Conservation (phyloP, 2,329 filamentous ascomycete species). For the Periconia sp. region DNA sequence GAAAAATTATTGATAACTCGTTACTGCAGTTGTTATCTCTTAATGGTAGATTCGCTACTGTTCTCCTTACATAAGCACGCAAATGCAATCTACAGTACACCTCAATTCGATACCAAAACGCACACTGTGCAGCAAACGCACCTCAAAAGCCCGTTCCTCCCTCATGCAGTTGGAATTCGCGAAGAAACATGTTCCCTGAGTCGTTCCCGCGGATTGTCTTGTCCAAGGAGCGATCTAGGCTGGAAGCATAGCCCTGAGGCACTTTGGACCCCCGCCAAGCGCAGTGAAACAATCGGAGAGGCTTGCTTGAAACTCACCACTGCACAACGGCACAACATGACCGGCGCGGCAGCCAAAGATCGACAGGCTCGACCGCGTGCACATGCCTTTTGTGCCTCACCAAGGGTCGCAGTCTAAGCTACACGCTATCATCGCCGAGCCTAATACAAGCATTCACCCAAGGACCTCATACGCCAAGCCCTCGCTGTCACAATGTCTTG, state of each 20-base stretch:
- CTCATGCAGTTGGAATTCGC: background rate
- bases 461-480: slow-evolving; percentile 14
- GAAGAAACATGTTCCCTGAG: background rate
- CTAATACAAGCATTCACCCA: slow-evolving; percentile 11
- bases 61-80: too few relatives aligned
- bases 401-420: slow-evolving; percentile 4
- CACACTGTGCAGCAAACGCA: background rate
- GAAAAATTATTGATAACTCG: too few relatives aligned
- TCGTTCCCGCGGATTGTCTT: background rate
- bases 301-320: slow-evolving; percentile 11
- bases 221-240: background rate
- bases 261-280: slow-evolving; percentile 11
- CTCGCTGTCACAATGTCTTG: slow-evolving; percentile 9
- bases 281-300: slow-evolving; percentile 8
- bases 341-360: slow-evolving; percentile 5
- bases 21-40: too few relatives aligned
- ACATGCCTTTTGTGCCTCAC: slow-evolving; percentile 2
- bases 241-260: slow-evolving; percentile 9
- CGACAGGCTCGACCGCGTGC: background rate
- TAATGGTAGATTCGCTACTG: too few relatives aligned
- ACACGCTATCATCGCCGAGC: slow-evolving; percentile 9
- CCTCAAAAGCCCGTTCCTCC: background rate
- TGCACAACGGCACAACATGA: background rate
- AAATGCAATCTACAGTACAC: too few relatives aligned
- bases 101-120: too few relatives aligned